Base-by-base conservation (phyloP, 2,329 filamentous ascomycete genomes). In the Ascochyta pisi region DNA sequence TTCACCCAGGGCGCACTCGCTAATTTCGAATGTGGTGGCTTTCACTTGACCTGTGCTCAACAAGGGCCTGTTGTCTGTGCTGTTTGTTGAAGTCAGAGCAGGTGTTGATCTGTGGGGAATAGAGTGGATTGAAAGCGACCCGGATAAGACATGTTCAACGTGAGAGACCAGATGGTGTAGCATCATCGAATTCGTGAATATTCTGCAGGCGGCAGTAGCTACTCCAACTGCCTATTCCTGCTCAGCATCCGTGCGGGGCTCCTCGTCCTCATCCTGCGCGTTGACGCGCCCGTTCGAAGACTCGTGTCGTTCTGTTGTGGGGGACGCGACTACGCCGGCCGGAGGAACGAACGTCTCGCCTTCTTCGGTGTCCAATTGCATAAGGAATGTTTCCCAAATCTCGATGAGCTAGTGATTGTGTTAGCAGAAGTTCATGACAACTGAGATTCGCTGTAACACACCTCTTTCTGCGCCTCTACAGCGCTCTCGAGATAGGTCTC, bases 401-500 rank as follows among this genome's bases (percentile, higher is more conserved):
- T 99, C 95, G 69, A 88, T 88, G 60, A 88, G 79, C 85, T 88
- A 43, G 19, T 6, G 26, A 2, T 23, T 34, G 23, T 43, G 45
- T 60, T 52, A 73, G 70, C 44, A 46, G 31, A 26, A 34, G 10
- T 16, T n/a, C 9, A 23, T 27, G 35, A 23, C 34, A 8, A 2
- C 8, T 15, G 6, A 19, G 27, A 34, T 9, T n/a, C 10, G 45
- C 1, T 7, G 13, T 7, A 35, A 77, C 85, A 76, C 75, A 95
- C 94, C 88, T 99, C 95, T 79, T 99, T 99, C 80, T 99, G 95
- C 51, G 94, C 95, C 78, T 99, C 95, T 4, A 99, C 92, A 3
- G 95, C 92, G 70, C 95, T 93, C 81, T 99, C 95, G 67, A 99
- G 78, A 78, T 96, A 99, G 1, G 95, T 99, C 80, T 99, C 95